phyloP scores from a whole-genome alignment of 257 asterid species.

The Nicotiana tomentosiformis region DNA sequence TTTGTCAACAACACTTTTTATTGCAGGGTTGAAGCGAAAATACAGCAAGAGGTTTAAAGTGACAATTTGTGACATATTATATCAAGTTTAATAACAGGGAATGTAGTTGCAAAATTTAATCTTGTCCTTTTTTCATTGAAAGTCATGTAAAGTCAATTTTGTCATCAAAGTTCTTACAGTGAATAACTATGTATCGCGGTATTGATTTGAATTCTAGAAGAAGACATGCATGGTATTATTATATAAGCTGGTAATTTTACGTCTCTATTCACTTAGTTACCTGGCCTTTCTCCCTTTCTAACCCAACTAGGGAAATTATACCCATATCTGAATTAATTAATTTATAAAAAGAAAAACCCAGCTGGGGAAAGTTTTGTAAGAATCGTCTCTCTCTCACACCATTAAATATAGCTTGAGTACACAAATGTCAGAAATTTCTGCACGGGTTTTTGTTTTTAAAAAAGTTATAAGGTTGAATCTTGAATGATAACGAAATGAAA shows the following conservation, averaged over 20 bases:
- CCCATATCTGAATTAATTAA: too few species aligned
- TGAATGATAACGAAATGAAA: slow-evolving; percentile 18
- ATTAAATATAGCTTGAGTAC: background rate
- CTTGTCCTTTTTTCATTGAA: background rate
- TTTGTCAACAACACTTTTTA: background rate
- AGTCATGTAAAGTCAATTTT: background rate
- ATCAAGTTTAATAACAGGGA: background rate
- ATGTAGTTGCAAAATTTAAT: background rate
- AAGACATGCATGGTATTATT: too few species aligned
- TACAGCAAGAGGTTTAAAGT: background rate
- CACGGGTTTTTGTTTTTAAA: too few species aligned
- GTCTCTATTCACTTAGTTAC: too few species aligned
- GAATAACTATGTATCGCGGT: background rate
- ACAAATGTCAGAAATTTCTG: slow-evolving; percentile 6
- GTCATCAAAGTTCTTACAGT: background rate
- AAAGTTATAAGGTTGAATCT: background rate
- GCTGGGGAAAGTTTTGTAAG: too few species aligned
- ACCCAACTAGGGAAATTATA: too few species aligned
- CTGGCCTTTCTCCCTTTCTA: too few species aligned
- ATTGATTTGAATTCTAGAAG: too few species aligned
- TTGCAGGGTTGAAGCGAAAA: background rate
- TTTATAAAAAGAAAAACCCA: too few species aligned
- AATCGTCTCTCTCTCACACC: too few species aligned
- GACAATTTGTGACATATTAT: background rate
- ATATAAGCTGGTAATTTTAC: too few species aligned